Conservation (phyloP, 495 filamentous ascomycete species). For the Xylaria grammica region DNA sequence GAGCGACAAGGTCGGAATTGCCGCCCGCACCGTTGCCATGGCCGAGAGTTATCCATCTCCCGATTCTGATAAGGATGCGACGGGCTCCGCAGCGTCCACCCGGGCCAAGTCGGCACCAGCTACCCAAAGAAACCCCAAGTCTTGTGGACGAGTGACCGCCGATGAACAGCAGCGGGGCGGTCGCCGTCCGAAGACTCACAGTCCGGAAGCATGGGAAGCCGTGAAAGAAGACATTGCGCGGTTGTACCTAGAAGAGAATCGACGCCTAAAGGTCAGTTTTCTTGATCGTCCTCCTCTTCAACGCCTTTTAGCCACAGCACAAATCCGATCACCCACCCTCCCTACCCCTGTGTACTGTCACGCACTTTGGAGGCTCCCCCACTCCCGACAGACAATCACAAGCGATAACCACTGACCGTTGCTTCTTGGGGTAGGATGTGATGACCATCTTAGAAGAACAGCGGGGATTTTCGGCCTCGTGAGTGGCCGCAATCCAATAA, state of each 20-base stretch:
- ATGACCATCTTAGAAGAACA: constrained; percentile 99
- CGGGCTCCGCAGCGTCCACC: constrained; percentile 3
- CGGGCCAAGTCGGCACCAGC: not conserved
- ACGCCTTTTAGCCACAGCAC: not conserved
- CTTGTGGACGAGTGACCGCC: constrained; percentile 4
- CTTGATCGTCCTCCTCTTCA: not conserved
- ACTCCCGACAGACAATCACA: too few species aligned
- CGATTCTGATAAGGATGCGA: constrained; percentile 5
- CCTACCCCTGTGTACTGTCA: not conserved
- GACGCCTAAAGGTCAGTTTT: constrained; percentile 32
- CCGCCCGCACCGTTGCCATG: not conserved
- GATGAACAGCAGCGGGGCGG: constrained; percentile 20
- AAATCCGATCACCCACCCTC: not conserved
- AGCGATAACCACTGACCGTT: constrained; percentile 9
- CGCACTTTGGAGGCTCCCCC: not conserved
- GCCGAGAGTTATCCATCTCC: constrained; percentile 19
- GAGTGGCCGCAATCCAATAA: constrained; percentile 21
- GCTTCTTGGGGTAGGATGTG: constrained; percentile 44
- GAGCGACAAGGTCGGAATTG: not conserved
- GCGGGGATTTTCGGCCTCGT: constrained; percentile 39
- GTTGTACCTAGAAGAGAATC: constrained; percentile 38
- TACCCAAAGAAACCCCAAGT: not conserved
- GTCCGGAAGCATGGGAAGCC: constrained; percentile 36
- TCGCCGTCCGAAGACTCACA: constrained; percentile 33
- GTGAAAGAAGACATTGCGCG: constrained; percentile 37